phyloP scores from a whole-genome alignment of 2,329 filamentous ascomycete genomes.

The Fusarium sp. region DNA sequence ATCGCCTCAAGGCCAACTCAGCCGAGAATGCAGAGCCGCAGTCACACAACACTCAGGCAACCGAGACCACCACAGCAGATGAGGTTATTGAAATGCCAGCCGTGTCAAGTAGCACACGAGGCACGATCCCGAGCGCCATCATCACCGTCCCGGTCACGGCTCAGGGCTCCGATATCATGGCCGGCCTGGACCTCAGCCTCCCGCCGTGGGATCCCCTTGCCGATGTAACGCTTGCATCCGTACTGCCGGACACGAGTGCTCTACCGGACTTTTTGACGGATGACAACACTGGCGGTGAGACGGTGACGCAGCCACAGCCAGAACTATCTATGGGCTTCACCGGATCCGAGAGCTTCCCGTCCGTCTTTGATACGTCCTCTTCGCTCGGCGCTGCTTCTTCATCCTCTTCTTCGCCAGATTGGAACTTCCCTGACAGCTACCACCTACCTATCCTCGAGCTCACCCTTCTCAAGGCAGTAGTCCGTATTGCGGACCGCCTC shows the following conservation, averaged over 20 bases:
- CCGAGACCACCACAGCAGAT: conserved; percentile 10
- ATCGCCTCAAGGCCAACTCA: conserved; percentile 41
- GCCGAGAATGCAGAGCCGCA: conserved; percentile 3
- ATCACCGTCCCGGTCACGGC: conserved; percentile 5
- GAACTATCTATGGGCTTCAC: neutral
- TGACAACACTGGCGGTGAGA: conserved; percentile 12
- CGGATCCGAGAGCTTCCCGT: conserved; percentile 23
- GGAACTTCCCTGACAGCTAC: conserved; percentile 59
- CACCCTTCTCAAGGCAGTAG: conserved; percentile 59
- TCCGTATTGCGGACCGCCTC: conserved; percentile 61
- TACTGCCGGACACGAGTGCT: conserved; percentile 23
- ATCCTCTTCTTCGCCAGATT: conserved; percentile 32
- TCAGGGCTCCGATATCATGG: conserved; percentile 26
- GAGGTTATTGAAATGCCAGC: conserved; percentile 5
- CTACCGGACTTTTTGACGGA: conserved; percentile 21
- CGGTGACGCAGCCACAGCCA: conserved; percentile 4
- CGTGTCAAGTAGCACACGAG: neutral
- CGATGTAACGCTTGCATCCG: conserved; percentile 31
- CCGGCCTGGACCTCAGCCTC: conserved; percentile 40
- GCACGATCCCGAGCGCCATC: neutral
- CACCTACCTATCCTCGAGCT: conserved; percentile 62
- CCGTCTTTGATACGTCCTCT: conserved; percentile 35
- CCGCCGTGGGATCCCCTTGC: conserved; percentile 38
- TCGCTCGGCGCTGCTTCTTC: conserved; percentile 35
- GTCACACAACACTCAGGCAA: neutral